These are phyloP conservation scores for Carpinus fangiana DNA, from an alignment of 306 rosid genomes.

Conservation along the genomic window DNA sequence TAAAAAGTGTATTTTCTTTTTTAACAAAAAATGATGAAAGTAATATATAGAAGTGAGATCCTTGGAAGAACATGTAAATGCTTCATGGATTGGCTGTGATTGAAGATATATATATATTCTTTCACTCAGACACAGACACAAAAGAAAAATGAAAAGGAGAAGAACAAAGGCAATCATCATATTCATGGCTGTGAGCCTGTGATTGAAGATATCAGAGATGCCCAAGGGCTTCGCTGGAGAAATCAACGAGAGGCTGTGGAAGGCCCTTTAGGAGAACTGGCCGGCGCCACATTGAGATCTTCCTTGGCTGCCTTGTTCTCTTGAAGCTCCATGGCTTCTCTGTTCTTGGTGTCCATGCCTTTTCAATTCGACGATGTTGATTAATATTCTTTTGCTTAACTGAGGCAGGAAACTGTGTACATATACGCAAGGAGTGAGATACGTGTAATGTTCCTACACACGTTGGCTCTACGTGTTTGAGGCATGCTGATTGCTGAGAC, in stretches of 20 bases:
- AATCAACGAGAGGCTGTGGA: constrained; percentile 23
- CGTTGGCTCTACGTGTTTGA: not conserved
- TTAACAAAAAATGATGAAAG: too few species aligned
- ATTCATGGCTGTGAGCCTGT: not conserved
- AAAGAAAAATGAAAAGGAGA: not conserved
- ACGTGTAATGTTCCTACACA: not conserved
- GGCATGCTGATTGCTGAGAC: not conserved
- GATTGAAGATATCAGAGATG: not conserved
- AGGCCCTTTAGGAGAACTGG: constrained; percentile 13
- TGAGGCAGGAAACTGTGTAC: not conserved
- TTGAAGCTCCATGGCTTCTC: not conserved
- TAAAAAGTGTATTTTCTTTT: too few species aligned
- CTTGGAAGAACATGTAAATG: too few species aligned
- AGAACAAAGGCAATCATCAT: not conserved
- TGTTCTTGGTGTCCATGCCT: not conserved
- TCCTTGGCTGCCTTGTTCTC: constrained; percentile 19
- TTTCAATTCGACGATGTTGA: too few species aligned
- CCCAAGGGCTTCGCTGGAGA: constrained; percentile 23
- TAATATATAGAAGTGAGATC: too few species aligned
- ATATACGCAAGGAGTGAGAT: not conserved
- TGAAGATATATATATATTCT: too few species aligned
- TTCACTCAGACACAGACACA: not conserved
- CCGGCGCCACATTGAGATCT: not conserved
- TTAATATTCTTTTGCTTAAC: not conserved
- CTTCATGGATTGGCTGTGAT: too few species aligned